Base-by-base conservation (phyloP, 306 rosid species). In the Astragalus membranaceus region DNA sequence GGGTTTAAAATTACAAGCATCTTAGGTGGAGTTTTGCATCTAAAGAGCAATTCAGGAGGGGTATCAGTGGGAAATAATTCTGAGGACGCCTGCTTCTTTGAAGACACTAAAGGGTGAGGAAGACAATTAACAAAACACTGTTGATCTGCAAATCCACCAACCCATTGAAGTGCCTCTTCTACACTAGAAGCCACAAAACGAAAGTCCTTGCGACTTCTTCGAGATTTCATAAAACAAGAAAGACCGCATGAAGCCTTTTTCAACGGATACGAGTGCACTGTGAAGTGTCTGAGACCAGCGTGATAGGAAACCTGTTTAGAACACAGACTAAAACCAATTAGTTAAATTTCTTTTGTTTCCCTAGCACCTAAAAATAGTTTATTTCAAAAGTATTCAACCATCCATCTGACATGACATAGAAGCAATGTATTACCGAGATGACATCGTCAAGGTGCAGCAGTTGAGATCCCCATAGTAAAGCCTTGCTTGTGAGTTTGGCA, bases 1-100 rank as follows among this genome's bases (percentile, higher is more conserved):
- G 99, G 99, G 79, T 94, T 94, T 79, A 94, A 83, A 81, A 94
- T 94, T 60, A 94, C 99, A 51, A 94, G 99, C 91, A 94, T 88
- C 75, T 83, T 94, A 20, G 99, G 97, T 0, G 95, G 91, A 68
- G 84, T 94, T 88, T 94, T 94, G 74, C 99, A 94, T 81, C 86
- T 91, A 64, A 91, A 91, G 70, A 94, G 88, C 81, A 94, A 80
- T 67, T 94, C 99, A 12, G 99, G 94, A 75, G 99, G 97, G 63
- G 92, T 87, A 59, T 94, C 99, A 4, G 82, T 70, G 49, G 82
- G 95, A 79, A 86, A 70, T 71, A 94, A 82, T 69, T 91, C 99
- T 49, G 97, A 87, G 75, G 99, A 94, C 30, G 96, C 96, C 75
- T 94, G 97, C 91, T 91, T 94, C 85, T 94, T 94, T 6, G 96